Conservation (phyloP, 2,329 filamentous ascomycete genomes). For the Exserohilum rostratum region DNA sequence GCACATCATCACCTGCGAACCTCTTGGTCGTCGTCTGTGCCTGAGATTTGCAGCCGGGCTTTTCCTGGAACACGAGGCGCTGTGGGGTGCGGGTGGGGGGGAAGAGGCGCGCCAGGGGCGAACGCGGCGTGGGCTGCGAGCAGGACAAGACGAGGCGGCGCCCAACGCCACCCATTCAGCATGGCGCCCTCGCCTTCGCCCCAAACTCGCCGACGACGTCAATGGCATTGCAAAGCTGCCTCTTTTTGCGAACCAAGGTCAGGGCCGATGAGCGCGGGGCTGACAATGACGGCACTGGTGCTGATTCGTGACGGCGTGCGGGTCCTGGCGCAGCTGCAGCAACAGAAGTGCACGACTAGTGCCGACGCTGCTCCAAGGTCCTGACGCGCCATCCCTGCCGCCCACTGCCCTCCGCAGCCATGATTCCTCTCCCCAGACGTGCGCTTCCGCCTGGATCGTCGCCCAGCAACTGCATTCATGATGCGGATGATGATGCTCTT, state of each 20-base stretch:
- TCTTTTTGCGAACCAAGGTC: too few relatives aligned
- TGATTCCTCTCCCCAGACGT: constrained; percentile 15
- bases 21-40: constrained; percentile 7
- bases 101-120: background rate
- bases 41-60: constrained; percentile 9
- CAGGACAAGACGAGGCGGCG: too few relatives aligned
- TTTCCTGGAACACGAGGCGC: background rate
- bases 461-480: constrained; percentile 6
- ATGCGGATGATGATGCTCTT: background rate
- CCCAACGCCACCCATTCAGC: background rate
- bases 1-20: constrained; percentile 15
- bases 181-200: too few relatives aligned
- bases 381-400: constrained; percentile 20
- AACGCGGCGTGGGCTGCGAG: too few relatives aligned
- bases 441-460: constrained; percentile 10
- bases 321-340: constrained; percentile 28
- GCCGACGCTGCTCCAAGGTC: constrained; percentile 14
- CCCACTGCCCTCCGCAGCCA: background rate
- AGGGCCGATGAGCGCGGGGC: constrained; percentile 10
- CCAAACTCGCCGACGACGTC: background rate
- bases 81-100: constrained; percentile 1
- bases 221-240: background rate
- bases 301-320: constrained; percentile 18
- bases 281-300: constrained; percentile 17
- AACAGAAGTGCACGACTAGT: constrained; percentile 18